Base-by-base conservation (phyloP, 176 grass and related monocot species). In the Neostapfia colusana region DNA sequence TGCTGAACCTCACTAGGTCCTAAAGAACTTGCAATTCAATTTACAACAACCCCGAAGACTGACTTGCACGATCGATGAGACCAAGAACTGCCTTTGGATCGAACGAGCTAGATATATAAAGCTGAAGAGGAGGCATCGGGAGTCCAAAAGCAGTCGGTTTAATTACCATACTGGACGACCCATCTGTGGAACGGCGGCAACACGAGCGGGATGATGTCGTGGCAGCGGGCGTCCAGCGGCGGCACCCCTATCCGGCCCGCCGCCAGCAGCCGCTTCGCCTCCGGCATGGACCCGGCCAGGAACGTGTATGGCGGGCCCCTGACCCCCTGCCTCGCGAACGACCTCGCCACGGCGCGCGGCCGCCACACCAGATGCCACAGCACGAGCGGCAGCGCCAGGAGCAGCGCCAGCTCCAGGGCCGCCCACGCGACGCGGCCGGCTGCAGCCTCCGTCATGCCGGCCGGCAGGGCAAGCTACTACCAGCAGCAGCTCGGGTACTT, bases 321-420 rank as follows among this genome's bases (percentile, higher is more conserved):
- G 21, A 91, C 8, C 6, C 85, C 89, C 71, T 91, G 85, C 78
- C 71, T 12, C 16, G 61, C 66, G 38, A 85, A 82, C 23, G 41
- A 18, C 31, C 45, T n/a, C 10, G 63, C 23, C 26, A 85, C 70
- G 13, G 45, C 44, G 18, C 57, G 81, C 15, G 89, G 85, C 21
- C 74, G 79, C 89, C 78, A 79, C 0, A 42, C 68, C 3, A 89
- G 78, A 15, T 72, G 51, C 83, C 83, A 79, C 6, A 76, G 63
- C 25, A 37, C 40, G 27, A 89, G 65, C 65, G 66, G 6, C 44
- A 63, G 44, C 6, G 12, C 65, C 34, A 78, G 45, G 44, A 54
- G 75, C 62, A 67, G 17, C 2, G 28, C 34, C 16, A 48, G 45
- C 45, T 48, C 14, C 45, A 48, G 3, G 14, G 14, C 45, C 45